Percentiles rank a stretch among this genome's conserved stretches.
Conservation (phyloP, 2,329 filamentous ascomycete species). For the Cytospora schulzeri region DNA sequence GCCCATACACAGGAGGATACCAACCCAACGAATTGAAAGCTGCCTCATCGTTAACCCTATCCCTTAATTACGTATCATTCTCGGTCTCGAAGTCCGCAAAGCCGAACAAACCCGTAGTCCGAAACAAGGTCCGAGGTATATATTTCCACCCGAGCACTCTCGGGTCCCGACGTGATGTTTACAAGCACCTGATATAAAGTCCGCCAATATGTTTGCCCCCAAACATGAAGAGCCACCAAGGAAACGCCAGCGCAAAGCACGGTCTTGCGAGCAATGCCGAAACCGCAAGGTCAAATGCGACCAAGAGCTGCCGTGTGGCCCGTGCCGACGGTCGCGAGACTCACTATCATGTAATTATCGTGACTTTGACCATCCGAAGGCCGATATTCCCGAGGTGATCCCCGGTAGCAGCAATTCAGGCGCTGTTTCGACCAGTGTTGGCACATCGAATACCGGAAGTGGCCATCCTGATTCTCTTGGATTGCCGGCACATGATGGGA, state of each 20-base stretch:
- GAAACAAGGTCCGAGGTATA: no score
- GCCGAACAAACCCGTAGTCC: background rate
- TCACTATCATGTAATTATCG: background rate
- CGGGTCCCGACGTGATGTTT: background rate
- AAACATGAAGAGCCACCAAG: background rate
- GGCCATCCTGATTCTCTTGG: no score
- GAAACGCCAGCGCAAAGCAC: background rate
- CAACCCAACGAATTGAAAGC: no score
- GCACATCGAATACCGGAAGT: background rate
- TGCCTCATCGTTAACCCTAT: background rate
- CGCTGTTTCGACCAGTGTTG: background rate
- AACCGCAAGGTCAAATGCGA: background rate
- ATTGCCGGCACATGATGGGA: background rate
- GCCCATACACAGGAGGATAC: no score
- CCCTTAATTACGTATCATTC: background rate
- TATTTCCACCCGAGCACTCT: background rate
- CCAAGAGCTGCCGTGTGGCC: background rate
- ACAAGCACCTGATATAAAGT: no score
- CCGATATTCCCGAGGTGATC: background rate
- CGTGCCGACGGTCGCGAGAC: background rate
- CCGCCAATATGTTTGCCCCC: background rate
- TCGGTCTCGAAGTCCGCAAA: background rate
- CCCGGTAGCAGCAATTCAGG: background rate
- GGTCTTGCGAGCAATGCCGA: background rate
- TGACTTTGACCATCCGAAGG: background rate